Conservation (phyloP, 305 asterid species). For the Solanum chacoense region DNA sequence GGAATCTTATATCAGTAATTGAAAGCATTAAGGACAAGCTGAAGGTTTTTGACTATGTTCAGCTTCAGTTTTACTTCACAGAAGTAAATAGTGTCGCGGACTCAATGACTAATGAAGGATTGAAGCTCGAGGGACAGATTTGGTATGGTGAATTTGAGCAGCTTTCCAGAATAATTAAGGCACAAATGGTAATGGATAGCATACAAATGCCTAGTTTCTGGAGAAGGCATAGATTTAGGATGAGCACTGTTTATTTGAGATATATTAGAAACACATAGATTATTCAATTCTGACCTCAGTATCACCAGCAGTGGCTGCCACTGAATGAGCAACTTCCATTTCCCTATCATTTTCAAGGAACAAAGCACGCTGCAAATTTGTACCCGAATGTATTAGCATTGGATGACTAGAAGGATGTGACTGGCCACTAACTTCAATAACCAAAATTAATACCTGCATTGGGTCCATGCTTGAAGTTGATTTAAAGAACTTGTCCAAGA, state of each 20-base stretch:
- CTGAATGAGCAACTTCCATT: constrained; percentile 94
- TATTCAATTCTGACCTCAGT: constrained; percentile 58
- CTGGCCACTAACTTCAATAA: background rate
- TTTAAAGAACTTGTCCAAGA: constrained; percentile 73
- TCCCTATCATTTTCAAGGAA: constrained; percentile 81
- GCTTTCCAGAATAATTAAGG: background rate
- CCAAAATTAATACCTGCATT: constrained; percentile 36
- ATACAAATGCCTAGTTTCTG: background rate
- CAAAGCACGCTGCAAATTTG: constrained; percentile 58
- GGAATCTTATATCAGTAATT: background rate
- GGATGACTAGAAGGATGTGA: background rate
- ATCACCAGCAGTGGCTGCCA: constrained; percentile 88
- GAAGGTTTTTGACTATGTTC: background rate
- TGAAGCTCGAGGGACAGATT: background rate
- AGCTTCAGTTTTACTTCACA: background rate
- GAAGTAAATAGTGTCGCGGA: background rate
- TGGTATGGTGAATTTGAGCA: background rate
- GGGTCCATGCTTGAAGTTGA: constrained; percentile 70
- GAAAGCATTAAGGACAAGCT: background rate
- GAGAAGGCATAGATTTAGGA: background rate
- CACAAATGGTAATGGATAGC: background rate
- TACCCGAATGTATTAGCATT: background rate
- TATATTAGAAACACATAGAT: background rate
- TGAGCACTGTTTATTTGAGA: background rate
- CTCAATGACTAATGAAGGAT: background rate